Conservation (phyloP, 2,329 filamentous ascomycete genomes). For the Exophiala bonariae region DNA sequence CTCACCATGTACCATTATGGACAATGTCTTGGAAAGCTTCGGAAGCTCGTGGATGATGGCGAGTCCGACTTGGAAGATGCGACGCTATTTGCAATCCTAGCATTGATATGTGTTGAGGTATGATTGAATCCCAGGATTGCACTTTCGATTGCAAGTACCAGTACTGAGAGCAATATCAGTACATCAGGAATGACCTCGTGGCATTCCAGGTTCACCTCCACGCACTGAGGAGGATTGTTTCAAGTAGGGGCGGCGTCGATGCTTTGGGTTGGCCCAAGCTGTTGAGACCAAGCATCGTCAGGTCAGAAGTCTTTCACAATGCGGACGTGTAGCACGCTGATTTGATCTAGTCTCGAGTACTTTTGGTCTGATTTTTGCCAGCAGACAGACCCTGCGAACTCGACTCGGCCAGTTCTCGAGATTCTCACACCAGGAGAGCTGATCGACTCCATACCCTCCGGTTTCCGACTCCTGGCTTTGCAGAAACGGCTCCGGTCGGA, state of each 20-base stretch:
- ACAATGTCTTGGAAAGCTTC: neutral
- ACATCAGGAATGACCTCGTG: neutral
- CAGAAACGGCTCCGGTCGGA: too few relatives aligned
- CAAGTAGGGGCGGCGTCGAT: neutral
- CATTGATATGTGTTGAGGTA: conserved; percentile 1
- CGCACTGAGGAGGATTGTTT: neutral
- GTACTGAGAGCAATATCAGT: neutral
- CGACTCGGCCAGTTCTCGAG: too few relatives aligned
- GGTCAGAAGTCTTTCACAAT: neutral
- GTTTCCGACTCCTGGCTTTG: too few relatives aligned
- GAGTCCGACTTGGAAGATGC: neutral
- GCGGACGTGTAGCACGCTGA: neutral
- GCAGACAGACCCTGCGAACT: too few relatives aligned
- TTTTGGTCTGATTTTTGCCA: too few relatives aligned
- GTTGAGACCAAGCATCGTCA: neutral
- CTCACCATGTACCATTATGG: neutral
- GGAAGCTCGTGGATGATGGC: neutral
- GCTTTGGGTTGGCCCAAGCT: conserved; percentile 2
- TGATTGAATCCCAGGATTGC: too few relatives aligned
- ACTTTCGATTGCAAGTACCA: too few relatives aligned
- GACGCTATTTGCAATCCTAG: conserved; percentile 1
- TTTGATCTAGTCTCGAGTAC: too few relatives aligned
- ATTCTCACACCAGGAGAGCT: too few relatives aligned
- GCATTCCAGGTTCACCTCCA: neutral
- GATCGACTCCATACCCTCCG: too few relatives aligned